These are phyloP conservation scores for Geotrichum cucujoidarum DNA, from an alignment of 1,139 yeast genomes.

Conservation along the genomic window DNA sequence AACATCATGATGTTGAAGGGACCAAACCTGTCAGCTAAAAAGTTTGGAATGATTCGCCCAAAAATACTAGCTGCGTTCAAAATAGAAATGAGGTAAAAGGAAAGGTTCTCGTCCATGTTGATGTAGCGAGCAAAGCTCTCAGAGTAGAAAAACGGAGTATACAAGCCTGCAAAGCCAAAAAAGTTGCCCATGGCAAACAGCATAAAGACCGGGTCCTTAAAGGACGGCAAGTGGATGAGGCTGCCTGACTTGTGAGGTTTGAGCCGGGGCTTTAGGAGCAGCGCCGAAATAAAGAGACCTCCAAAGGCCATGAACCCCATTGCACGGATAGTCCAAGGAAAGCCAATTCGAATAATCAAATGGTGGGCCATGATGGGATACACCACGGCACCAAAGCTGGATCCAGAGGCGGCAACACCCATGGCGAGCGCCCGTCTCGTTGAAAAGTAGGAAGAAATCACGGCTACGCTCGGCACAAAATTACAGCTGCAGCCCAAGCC, in stretches of 20 bases:
- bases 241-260: conserved; percentile 34
- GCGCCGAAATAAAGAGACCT: conserved; percentile 25
- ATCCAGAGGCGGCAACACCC: conserved; percentile 56
- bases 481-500: conserved; percentile 45
- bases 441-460: conserved; percentile 47
- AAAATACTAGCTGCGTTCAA: conserved; percentile 47
- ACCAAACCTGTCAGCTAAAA: conserved; percentile 45
- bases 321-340: conserved; percentile 34
- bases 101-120: conserved; percentile 26
- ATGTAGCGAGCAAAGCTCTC: conserved; percentile 31
- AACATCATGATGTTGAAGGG: conserved; percentile 43
- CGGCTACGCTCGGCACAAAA: conserved; percentile 26
- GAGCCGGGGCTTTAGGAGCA: conserved; percentile 27
- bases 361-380: conserved; percentile 33
- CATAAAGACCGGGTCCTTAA: conserved; percentile 33
- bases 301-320: conserved; percentile 33
- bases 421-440: conserved; percentile 50
- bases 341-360: conserved; percentile 32
- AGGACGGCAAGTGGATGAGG: conserved; percentile 30
- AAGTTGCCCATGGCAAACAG: conserved; percentile 30
- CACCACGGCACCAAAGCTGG: conserved; percentile 44
- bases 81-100: conserved; percentile 44
- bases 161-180: conserved; percentile 36
- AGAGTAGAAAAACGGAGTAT: conserved; percentile 37
- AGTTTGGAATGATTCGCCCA: conserved; percentile 50